These are phyloP conservation scores for Phylloporus rhodoxanthus DNA, from an alignment of 768 basidiomycete species.

Conservation along the genomic window DNA sequence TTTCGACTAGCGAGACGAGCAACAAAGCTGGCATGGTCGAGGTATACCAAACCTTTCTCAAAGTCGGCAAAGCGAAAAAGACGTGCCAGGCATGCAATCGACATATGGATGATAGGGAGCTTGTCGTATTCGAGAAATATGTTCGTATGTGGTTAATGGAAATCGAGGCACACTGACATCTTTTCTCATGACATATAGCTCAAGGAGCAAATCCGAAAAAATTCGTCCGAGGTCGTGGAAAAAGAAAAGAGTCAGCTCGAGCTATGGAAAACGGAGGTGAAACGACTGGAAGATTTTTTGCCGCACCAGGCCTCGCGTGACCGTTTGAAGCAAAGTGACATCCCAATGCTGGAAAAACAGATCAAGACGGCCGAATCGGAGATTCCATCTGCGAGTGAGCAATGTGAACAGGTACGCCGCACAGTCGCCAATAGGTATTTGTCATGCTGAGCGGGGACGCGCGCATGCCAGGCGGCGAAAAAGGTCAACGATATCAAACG, in stretches of 20 bases:
- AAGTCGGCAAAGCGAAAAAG: conserved; percentile 55
- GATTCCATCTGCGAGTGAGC: conserved; percentile 44
- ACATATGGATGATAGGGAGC: conserved; percentile 48
- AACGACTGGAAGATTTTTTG: conserved; percentile 50
- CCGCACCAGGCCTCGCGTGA: conserved; percentile 51
- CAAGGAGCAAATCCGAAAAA: conserved; percentile 53
- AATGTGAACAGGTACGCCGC: conserved; percentile 57
- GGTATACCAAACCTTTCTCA: conserved; percentile 52
- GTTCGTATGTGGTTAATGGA: conserved; percentile 35
- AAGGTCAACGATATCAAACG: conserved; percentile 48
- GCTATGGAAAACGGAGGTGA: conserved; percentile 57
- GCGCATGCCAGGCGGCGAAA: conserved; percentile 41
- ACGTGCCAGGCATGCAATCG: conserved; percentile 76
- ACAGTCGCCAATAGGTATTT: neutral
- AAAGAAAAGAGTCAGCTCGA: conserved; percentile 33
- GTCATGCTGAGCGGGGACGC: neutral
- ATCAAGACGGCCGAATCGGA: conserved; percentile 52
- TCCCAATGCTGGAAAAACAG: conserved; percentile 59
- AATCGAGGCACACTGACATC: neutral
- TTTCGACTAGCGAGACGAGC: conserved; percentile 14
- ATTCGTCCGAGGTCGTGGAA: conserved; percentile 42
- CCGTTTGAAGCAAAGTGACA: conserved; percentile 53
- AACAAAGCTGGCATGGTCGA: conserved; percentile 33
- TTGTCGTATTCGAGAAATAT: conserved; percentile 62
- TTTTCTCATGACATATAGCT: conserved; percentile 40